A percentile compares a stretch with the other conserved stretches of the same genome.
Evolutionary conservation across 1,284 basidiomycete genomes (phyloP).

Genomic region (Sanguinoderma infundibulare): DNA sequence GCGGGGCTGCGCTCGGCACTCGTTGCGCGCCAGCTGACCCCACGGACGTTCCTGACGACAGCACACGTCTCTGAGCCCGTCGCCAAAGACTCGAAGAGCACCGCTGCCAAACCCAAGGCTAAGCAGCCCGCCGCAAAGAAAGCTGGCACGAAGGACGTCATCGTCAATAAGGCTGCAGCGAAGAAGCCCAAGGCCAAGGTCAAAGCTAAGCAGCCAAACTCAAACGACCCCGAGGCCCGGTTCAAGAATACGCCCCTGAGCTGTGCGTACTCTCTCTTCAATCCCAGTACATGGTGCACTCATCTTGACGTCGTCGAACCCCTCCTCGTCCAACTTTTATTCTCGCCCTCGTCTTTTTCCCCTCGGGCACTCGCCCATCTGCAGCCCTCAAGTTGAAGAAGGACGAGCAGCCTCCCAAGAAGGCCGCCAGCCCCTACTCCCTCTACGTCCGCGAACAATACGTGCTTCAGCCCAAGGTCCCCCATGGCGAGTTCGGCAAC

Average conservation of each 20-base stretch:
- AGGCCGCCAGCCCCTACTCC: neutral
- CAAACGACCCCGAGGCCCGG: conserved; percentile 7
- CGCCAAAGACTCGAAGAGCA: neutral
- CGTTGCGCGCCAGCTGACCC: conserved; percentile 10
- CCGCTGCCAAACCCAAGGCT: conserved; percentile 1
- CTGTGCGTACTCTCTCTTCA: neutral
- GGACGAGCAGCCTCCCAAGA: conserved; percentile 6
- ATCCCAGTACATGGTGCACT: neutral
- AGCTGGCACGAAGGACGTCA: conserved; percentile 5
- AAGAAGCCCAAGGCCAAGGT: conserved; percentile 2
- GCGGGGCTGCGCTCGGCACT: neutral
- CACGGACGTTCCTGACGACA: conserved; percentile 21
- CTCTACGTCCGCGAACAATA: conserved; percentile 6
- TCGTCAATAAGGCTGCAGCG: conserved; percentile 12
- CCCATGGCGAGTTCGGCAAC: neutral
- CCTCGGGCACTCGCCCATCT: too few relatives aligned
- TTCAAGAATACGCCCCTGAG: conserved; percentile 12
- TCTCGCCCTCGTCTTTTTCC: neutral
- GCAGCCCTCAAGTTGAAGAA: conserved; percentile 12
- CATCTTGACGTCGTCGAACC: too few relatives aligned
- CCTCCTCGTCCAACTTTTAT: too few relatives aligned
- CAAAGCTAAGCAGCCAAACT: neutral
- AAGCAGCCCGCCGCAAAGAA: neutral
- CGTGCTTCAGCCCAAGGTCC: neutral
- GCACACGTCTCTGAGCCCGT: conserved; percentile 12